Conservation (phyloP, 2,329 filamentous ascomycete genomes). For the Claviceps africana region DNA sequence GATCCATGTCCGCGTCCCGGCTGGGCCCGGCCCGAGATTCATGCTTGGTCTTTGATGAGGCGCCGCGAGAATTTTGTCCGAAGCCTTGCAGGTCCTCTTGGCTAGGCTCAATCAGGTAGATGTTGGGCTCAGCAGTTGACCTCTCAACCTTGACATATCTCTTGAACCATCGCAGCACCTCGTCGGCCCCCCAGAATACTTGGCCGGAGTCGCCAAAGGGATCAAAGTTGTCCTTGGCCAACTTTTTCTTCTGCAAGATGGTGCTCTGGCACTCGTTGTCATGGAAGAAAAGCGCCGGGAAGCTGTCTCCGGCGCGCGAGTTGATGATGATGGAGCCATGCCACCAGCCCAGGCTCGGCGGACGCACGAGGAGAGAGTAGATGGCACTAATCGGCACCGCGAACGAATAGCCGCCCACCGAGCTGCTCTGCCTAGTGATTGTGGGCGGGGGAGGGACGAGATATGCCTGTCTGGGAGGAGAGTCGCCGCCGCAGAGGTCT, state of each 20-base stretch:
- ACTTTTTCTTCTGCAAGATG: conserved; percentile 81
- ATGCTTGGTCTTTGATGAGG: conserved; percentile 17
- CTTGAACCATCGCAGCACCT: conserved; percentile 81
- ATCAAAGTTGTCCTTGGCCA: conserved; percentile 73
- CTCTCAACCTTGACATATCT: conserved; percentile 72
- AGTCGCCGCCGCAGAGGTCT: conserved; percentile 68
- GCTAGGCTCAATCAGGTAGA: conserved; percentile 80
- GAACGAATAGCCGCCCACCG: conserved; percentile 74
- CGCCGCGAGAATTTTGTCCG: conserved; percentile 44
- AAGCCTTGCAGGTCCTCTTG: conserved; percentile 77
- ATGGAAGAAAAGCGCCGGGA: conserved; percentile 93
- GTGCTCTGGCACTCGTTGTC: conserved; percentile 94
- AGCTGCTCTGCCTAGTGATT: conserved; percentile 58
- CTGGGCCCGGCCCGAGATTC: conserved; percentile 23
- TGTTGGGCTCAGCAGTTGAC: conserved; percentile 73
- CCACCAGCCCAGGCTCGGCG: conserved; percentile 95
- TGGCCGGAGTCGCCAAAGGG: conserved; percentile 74
- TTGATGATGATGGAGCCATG: conserved; percentile 94
- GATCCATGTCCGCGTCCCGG: conserved; percentile 70
- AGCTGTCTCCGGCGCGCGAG: conserved; percentile 76
- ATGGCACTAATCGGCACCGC: conserved; percentile 80
- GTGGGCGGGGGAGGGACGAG: conserved; percentile 86
- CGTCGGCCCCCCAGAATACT: conserved; percentile 96
- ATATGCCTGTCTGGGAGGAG: conserved; percentile 71
- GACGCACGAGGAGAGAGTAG: conserved; percentile 79